Base-by-base conservation (phyloP, 345 rosid species). In the Moricandia arvensis region DNA sequence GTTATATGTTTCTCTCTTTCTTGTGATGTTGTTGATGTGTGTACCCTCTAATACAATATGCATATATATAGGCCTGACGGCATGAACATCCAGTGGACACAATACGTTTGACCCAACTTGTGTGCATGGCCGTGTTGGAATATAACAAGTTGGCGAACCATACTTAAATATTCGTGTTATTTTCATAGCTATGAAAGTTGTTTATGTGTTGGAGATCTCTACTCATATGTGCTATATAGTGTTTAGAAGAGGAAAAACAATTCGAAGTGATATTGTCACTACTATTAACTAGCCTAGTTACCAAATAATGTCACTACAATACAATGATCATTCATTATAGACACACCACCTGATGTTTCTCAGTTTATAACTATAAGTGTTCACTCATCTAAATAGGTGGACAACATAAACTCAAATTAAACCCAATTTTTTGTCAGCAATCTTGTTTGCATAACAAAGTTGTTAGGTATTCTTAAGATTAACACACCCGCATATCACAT, bases 91-190 rank as follows among this genome's bases (percentile, higher is more conserved):
- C 29, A 68, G 68, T 75, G 63, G 68, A 55, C 47, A 62, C 74
- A 53, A 15, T 68, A 34, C 7, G 74, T 68, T 68, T 75, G 74
- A 61, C 69, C 41, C 7, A 61, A 76, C 64, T 18, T 76, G 80
- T 76, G 75, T 76, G 58, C 64, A 69, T 76, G 65, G 27, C 65
- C 11, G 41, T 57, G 65, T 51, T 60, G 21, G 24, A 51, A 30
- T 27, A 73, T 63, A 73, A 55, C 63, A 31, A 65, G 31, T 73
- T 64, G 57, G 57, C 49, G 30, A 68, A 24, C 38, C 45, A 16
- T 5, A 64, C 6, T 10, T 43, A 18, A 30, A 66, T 59, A 68
- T 68, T 75, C 33, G 51, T 68, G 15, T 34, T 21, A n/a, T n/a
- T 67, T 15, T 30, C 31, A 11, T 59, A n/a, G 55, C 21, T 43